Conservation (phyloP, 2,329 filamentous ascomycete genomes). For the Apiospora marii region DNA sequence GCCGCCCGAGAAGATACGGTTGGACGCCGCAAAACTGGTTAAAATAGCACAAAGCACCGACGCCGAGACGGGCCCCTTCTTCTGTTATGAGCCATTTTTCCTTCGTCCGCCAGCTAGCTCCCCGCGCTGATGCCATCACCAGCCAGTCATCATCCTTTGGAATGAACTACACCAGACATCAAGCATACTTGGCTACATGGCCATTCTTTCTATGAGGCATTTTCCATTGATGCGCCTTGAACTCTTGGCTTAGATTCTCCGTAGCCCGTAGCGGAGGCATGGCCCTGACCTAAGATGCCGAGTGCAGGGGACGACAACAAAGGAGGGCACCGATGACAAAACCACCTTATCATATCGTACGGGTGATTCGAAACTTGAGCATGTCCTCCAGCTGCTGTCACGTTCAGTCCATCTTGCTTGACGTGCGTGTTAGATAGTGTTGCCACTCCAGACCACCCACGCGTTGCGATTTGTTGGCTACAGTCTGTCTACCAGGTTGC, state of each 20-base stretch:
- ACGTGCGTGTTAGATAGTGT: background rate
- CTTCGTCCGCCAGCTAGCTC: background rate
- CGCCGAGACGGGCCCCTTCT: background rate
- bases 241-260: background rate
- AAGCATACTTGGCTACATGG: background rate
- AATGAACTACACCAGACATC: background rate
- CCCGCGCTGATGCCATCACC: background rate
- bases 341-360: background rate
- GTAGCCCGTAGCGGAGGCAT: background rate
- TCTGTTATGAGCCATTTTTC: background rate
- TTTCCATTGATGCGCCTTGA: background rate
- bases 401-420: background rate
- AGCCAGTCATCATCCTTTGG: background rate
- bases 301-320: background rate
- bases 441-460: background rate
- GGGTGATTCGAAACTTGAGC: background rate
- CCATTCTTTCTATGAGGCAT: background rate
- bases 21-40: background rate
- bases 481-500: no score
- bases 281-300: background rate
- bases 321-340: background rate
- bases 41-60: background rate
- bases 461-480: background rate
- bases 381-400: no score
- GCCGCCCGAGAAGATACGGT: background rate